Conservation (phyloP, 116 monocot species). For the Iris pallida region DNA sequence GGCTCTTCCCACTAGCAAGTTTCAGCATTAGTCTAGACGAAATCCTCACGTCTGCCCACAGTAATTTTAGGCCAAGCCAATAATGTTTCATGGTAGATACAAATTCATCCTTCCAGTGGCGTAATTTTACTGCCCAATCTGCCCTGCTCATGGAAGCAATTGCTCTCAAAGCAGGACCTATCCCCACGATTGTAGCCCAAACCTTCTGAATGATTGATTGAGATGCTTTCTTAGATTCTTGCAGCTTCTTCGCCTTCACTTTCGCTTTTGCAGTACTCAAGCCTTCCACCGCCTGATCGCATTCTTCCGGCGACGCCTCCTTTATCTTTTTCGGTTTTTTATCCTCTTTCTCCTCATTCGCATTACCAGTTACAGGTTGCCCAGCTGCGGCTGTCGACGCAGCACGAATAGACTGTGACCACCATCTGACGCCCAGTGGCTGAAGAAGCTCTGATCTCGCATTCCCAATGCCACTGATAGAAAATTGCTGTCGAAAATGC, state of each 20-base stretch:
- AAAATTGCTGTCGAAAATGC: slow-evolving; percentile 13
- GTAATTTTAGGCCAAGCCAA: slow-evolving; percentile 84
- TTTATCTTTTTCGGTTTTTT: slow-evolving; percentile 45
- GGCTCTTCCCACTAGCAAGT: slow-evolving; percentile 82
- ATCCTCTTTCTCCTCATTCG: slow-evolving; percentile 35
- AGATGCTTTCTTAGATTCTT: slow-evolving; percentile 45
- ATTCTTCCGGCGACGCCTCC: slow-evolving; percentile 93
- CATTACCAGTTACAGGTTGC: slow-evolving; percentile 24
- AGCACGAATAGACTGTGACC: slow-evolving; percentile 35
- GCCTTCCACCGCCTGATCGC: slow-evolving; percentile 96
- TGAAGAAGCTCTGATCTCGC: slow-evolving; percentile 23
- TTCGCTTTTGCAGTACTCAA: slow-evolving; percentile 84
- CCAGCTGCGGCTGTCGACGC: slow-evolving; percentile 51
- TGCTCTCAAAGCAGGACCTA: slow-evolving; percentile 85
- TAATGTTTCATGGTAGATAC: slow-evolving; percentile 82
- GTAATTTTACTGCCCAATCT: slow-evolving; percentile 83
- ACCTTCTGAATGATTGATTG: slow-evolving; percentile 48
- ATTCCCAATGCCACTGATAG: slow-evolving; percentile 7
- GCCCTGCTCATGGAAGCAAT: slow-evolving; percentile 98
- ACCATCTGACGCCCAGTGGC: slow-evolving; percentile 49
- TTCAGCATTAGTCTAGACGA: slow-evolving; percentile 81
- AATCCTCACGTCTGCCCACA: slow-evolving; percentile 85
- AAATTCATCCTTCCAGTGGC: slow-evolving; percentile 90
- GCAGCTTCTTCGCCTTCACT: slow-evolving; percentile 74
- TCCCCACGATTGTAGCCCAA: slow-evolving; percentile 73